Evolutionary conservation across 352 stramenopile genomes (phyloP).

Genomic region (Phytophthora multivora): DNA sequence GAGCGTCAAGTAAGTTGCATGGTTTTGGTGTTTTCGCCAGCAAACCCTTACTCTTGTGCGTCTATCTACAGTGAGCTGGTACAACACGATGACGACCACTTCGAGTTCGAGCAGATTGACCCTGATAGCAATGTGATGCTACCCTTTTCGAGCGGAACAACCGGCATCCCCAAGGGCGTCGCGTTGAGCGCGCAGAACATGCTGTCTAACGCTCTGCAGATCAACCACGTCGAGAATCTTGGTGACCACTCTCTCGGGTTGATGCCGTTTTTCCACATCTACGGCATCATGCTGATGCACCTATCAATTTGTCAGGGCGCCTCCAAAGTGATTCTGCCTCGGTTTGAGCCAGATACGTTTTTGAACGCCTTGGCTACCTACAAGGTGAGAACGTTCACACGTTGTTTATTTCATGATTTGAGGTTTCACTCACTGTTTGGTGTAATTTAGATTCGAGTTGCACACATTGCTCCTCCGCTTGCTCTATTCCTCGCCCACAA

Average conservation of each 20-base stretch:
- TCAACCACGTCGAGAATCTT: slow-evolving; percentile 65
- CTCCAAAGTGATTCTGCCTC: slow-evolving; percentile 85
- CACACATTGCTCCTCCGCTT: slow-evolving; percentile 89
- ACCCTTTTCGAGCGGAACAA: slow-evolving; percentile 96
- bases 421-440: background rate
- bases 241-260: slow-evolving; percentile 53
- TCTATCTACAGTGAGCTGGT: slow-evolving; percentile 42
- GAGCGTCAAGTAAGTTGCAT: slow-evolving; percentile 52
- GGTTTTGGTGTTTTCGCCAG: background rate
- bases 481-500: slow-evolving; percentile 86
- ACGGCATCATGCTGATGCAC: slow-evolving; percentile 87
- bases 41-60: slow-evolving; percentile 7
- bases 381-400: no score
- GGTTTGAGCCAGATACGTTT: slow-evolving; percentile 92
- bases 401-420: background rate
- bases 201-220: slow-evolving; percentile 88
- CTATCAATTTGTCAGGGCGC: slow-evolving; percentile 79
- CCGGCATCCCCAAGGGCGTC: slow-evolving; percentile 85
- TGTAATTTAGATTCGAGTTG: slow-evolving; percentile 35
- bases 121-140: slow-evolving; percentile 61
- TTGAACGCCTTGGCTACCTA: slow-evolving; percentile 79
- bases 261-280: slow-evolving; percentile 97
- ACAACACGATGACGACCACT: slow-evolving; percentile 36
- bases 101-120: slow-evolving; percentile 48
- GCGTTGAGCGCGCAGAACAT: slow-evolving; percentile 91